Evolutionary conservation across 2,329 filamentous ascomycete species (phyloP).

Genomic region (Arthrobotrys sphaeroides): DNA sequence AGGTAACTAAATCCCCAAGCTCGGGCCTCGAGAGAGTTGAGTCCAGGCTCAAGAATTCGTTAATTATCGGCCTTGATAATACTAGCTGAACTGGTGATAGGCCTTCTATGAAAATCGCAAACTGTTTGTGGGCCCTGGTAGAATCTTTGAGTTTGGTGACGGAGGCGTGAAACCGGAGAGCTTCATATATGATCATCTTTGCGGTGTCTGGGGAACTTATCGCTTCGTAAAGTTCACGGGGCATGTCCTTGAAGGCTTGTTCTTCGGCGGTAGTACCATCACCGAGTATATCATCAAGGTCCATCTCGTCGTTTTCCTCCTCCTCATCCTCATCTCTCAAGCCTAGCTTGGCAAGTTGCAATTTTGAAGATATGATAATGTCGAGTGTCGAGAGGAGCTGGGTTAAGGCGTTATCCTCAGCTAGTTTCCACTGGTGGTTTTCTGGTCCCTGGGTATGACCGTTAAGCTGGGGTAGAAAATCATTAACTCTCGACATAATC

Average conservation of each 20-base stretch:
- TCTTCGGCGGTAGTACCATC: constrained; percentile 45
- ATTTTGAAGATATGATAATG: constrained; percentile 27
- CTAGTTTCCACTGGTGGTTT: constrained; percentile 3
- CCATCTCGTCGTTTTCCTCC: constrained; percentile 59
- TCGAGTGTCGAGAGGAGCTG: constrained; percentile 19
- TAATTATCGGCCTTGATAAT: constrained; percentile 55
- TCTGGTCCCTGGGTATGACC: constrained; percentile 11
- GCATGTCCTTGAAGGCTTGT: constrained; percentile 48
- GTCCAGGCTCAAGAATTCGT: constrained; percentile 55
- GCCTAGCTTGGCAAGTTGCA: constrained; percentile 20
- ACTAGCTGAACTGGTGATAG: constrained; percentile 54
- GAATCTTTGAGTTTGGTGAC: constrained; percentile 32
- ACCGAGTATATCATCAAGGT: constrained; percentile 60
- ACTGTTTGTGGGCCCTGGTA: constrained; percentile 51
- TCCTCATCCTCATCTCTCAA: constrained; percentile 20
- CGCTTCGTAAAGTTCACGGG: constrained; percentile 55
- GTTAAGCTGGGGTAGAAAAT: constrained; percentile 26
- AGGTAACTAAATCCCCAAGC: constrained; percentile 63
- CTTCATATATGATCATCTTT: constrained; percentile 52
- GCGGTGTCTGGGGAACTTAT: constrained; percentile 54
- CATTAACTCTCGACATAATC: neutral
- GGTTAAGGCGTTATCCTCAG: constrained; percentile 39
- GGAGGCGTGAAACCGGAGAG: constrained; percentile 55
- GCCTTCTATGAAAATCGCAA: constrained; percentile 54
- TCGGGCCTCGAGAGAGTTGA: constrained; percentile 59